Evolutionary conservation across 106 monocot genomes (phyloP).

Genomic region (Dendrobium catenatum): DNA sequence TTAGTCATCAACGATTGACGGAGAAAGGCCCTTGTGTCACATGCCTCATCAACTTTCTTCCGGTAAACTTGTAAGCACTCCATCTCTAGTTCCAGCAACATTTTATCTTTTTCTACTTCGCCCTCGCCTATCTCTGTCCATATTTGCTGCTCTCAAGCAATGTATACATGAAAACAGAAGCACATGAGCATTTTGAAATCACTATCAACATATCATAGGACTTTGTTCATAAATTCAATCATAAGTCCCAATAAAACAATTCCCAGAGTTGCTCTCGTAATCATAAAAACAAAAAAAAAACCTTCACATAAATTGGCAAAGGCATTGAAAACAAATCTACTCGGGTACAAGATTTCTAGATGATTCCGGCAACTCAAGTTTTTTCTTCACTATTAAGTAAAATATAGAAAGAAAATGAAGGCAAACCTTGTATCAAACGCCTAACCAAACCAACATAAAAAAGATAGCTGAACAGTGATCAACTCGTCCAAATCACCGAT

Average conservation of each 20-base stretch:
- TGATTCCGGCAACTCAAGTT: background rate
- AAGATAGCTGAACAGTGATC: background rate
- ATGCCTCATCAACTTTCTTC: conserved; percentile 46
- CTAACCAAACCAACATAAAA: background rate
- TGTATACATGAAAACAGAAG: background rate
- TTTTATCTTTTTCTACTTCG: conserved; percentile 42
- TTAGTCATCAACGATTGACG: conserved; percentile 42
- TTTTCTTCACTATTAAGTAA: background rate
- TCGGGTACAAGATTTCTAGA: background rate
- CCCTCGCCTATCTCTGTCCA: conserved; percentile 55
- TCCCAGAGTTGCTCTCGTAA: background rate
- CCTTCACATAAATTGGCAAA: background rate
- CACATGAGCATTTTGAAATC: background rate
- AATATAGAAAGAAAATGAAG: background rate
- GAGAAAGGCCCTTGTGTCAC: conserved; percentile 33
- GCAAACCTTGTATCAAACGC: background rate
- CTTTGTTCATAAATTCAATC: background rate
- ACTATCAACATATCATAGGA: background rate
- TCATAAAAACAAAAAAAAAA: background rate
- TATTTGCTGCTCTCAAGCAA: conserved; percentile 19
- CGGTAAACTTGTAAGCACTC: conserved; percentile 66
- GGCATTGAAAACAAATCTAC: background rate
- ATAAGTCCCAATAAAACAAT: background rate
- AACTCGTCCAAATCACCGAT: background rate
- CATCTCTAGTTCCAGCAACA: conserved; percentile 52